A percentile compares a stretch with the other conserved stretches of the same genome.
These are phyloP conservation scores for Arabis hirsuta DNA, from an alignment of 345 rosid genomes.

Conservation along the genomic window DNA sequence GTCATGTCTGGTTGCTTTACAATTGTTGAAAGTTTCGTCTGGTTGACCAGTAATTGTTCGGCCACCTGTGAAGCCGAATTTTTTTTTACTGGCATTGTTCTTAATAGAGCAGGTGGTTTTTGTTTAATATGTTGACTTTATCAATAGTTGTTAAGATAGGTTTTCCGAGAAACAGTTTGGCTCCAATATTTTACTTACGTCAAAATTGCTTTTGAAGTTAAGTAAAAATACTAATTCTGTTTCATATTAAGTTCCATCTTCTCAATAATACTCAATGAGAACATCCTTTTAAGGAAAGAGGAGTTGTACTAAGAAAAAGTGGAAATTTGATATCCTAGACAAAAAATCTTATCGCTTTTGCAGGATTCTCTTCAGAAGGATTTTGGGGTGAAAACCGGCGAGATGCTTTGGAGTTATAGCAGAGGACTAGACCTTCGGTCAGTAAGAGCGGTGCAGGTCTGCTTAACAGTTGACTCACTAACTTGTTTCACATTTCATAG, in stretches of 20 bases:
- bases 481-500: slow-evolving; percentile 17
- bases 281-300: background rate
- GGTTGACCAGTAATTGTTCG: background rate
- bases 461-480: slow-evolving; percentile 28
- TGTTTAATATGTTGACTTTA: background rate
- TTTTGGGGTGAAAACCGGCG: slow-evolving; percentile 90
- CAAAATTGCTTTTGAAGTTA: slow-evolving; percentile 7
- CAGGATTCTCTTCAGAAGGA: slow-evolving; percentile 84
- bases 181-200: background rate
- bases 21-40: slow-evolving; percentile 3
- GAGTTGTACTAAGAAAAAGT: background rate
- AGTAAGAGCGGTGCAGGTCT: slow-evolving; percentile 80
- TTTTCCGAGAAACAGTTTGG: slow-evolving; percentile 1
- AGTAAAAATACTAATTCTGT: background rate
- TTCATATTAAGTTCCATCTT: background rate
- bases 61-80: background rate
- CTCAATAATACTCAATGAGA: background rate
- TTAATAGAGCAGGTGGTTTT: slow-evolving; percentile 5
- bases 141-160: background rate
- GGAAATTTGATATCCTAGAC: slow-evolving; percentile 10
- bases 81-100: background rate
- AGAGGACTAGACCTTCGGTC: slow-evolving; percentile 83
- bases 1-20: slow-evolving; percentile 23
- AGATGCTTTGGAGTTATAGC: slow-evolving; percentile 93
- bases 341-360: slow-evolving; percentile 27